Evolutionary conservation across 495 filamentous ascomycete species (phyloP).

Genomic region (Extremus antarcticus): DNA sequence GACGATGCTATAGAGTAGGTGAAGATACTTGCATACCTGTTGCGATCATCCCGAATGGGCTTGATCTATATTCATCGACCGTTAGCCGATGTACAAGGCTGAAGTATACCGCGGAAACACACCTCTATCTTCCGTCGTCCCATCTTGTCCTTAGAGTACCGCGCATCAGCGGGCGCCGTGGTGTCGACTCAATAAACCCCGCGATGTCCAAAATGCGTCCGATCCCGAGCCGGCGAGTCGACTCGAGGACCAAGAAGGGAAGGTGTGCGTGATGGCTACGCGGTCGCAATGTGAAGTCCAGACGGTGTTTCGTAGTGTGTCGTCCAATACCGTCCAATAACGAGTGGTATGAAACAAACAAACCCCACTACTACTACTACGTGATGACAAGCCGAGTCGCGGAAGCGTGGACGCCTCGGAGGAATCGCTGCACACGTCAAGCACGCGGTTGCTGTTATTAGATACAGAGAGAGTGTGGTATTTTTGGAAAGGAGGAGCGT

Average conservation of each 20-base stretch:
- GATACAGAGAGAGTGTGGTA: no score
- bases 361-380: no score
- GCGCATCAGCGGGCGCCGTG: not conserved
- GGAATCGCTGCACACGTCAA: no score
- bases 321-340: no score
- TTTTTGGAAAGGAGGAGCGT: no score
- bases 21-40: constrained; percentile 61
- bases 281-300: no score
- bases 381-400: no score
- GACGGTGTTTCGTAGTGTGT: no score
- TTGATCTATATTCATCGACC: constrained; percentile 74
- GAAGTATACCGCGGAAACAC: not conserved
- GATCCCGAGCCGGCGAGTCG: not conserved
- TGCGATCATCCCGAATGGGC: constrained; percentile 98
- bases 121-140: constrained; percentile 6
- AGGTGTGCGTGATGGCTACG: not conserved
- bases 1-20: not conserved
- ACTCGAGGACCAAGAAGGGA: not conserved
- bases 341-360: no score
- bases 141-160: not conserved
- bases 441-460: no score
- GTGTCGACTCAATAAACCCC: not conserved
- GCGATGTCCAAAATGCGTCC: not conserved
- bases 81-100: no score
- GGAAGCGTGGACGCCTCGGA: no score